Evolutionary conservation across 768 basidiomycete species (phyloP), one percentile per base, ranked within the genome.

Genomic region (Termitomyces sp.): DNA sequence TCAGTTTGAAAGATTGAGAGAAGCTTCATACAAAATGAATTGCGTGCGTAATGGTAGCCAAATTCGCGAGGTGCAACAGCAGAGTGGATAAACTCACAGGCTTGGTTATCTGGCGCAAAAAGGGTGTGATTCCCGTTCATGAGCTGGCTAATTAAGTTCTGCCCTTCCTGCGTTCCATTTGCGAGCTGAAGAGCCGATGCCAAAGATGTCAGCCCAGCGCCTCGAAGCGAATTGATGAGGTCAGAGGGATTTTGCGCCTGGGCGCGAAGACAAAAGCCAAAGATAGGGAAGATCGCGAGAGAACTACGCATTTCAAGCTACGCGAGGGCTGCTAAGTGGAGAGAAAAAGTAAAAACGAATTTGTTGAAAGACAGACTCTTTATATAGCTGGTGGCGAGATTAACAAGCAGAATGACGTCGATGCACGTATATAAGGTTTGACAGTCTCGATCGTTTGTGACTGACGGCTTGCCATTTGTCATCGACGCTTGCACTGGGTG

Each of bases 41-140:
- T 14, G 32, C 32, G 2, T 9, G 17, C 17, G 21, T 10, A 11
- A 24, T 24, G 8, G 5, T 12, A 24, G 26, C 22, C n/a, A 7
- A 30, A 11, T 38, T 19, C 40, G 11, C 32, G 45, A 19, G 19
- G 14, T 17, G 21, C n/a, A n/a, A 46, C 10, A 38, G 32, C 2
- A 5, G 19, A 10, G 9, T n/a, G 26, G 15, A 57, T 24, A 3
- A n/a, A 62, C 63, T 58, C 21, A 61, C 64, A 65, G 7, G 64
- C 64, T 48, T 51, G 53, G 24, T 65, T 63, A 43, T 65, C 57
- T 15, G 64, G 64, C 14, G 64, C 64, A 21, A 63, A 63, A 3
- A 65, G 30, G 26, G 64, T 65, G 28, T 58, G 54, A 38, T 61
- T 60, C 32, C 61, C 57, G 22, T 56, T 58, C 34, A 53, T 12